phyloP scores from a whole-genome alignment of 2,329 filamentous ascomycete genomes.

The Paramyrothecium roridum region DNA sequence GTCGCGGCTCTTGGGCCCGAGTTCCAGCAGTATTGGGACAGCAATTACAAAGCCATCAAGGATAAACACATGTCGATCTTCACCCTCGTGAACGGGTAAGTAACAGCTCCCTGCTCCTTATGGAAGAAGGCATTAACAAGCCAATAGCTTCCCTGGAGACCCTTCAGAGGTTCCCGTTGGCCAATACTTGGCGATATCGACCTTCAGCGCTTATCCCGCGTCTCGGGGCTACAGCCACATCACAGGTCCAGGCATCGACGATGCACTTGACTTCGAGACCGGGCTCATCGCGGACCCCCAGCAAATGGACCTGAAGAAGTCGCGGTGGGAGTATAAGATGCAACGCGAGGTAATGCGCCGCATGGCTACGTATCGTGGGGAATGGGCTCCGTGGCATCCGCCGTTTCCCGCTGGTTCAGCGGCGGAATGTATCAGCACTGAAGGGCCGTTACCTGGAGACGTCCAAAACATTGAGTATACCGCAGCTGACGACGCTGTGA shows the following conservation, averaged over 20 bases:
- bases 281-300: constrained; percentile 50
- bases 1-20: constrained; percentile 45
- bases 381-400: neutral
- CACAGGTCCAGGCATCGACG: constrained; percentile 34
- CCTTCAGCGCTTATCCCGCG: constrained; percentile 41
- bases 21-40: constrained; percentile 48
- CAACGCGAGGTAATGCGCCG: constrained; percentile 39
- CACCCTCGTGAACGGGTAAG: neutral
- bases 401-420: neutral
- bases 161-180: constrained; percentile 27
- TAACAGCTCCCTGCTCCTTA: neutral
- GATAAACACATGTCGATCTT: constrained; percentile 37
- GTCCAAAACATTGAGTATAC: constrained; percentile 43
- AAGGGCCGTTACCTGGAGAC: constrained; percentile 23
- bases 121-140: neutral
- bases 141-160: constrained; percentile 36
- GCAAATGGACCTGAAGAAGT: constrained; percentile 21
- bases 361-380: neutral
- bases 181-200: constrained; percentile 51
- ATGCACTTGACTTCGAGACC: constrained; percentile 51
- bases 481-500: constrained; percentile 43
- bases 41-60: constrained; percentile 37
- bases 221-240: constrained; percentile 63
- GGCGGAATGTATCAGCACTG: constrained; percentile 15
- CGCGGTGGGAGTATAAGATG: constrained; percentile 47